Conservation (phyloP, 805 yeast genomes). For the Nakazawaea peltata region DNA sequence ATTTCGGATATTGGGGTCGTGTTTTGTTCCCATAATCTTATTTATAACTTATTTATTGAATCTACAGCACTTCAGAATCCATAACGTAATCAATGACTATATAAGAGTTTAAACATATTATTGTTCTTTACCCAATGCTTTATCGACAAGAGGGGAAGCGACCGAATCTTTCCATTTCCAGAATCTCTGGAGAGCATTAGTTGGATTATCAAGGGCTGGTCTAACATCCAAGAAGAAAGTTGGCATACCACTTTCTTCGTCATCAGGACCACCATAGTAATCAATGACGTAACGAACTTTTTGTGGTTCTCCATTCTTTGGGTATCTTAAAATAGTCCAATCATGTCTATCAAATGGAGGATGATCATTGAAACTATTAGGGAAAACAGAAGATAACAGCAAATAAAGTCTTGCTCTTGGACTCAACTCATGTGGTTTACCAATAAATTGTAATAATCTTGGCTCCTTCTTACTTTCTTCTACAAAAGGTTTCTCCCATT, state of each 20-base stretch:
- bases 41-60: too few species aligned
- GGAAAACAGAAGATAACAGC: slow-evolving; percentile 60
- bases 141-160: slow-evolving; percentile 52
- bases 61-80: too few species aligned
- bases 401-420: slow-evolving; percentile 78
- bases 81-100: not conserved
- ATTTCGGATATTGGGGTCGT: slow-evolving; percentile 27
- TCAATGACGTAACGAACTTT: slow-evolving; percentile 89
- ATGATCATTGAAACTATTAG: slow-evolving; percentile 59
- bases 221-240: slow-evolving; percentile 89
- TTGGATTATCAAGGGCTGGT: slow-evolving; percentile 76
- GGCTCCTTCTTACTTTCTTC: slow-evolving; percentile 51
- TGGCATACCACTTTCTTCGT: slow-evolving; percentile 78
- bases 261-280: slow-evolving; percentile 94
- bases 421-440: slow-evolving; percentile 79
- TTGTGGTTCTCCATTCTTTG: slow-evolving; percentile 16
- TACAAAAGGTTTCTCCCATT: slow-evolving; percentile 82
- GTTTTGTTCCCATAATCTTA: slow-evolving; percentile 20
- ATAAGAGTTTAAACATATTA: not conserved
- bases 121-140: slow-evolving; percentile 53
- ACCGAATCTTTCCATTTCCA: slow-evolving; percentile 39
- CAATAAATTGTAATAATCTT: slow-evolving; percentile 77
- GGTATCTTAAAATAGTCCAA: slow-evolving; percentile 85
- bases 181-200: slow-evolving; percentile 61
- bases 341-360: slow-evolving; percentile 98